Evolutionary conservation across 2,329 filamentous ascomycete genomes (phyloP).

Genomic region (Scedosporium apiospermum): DNA sequence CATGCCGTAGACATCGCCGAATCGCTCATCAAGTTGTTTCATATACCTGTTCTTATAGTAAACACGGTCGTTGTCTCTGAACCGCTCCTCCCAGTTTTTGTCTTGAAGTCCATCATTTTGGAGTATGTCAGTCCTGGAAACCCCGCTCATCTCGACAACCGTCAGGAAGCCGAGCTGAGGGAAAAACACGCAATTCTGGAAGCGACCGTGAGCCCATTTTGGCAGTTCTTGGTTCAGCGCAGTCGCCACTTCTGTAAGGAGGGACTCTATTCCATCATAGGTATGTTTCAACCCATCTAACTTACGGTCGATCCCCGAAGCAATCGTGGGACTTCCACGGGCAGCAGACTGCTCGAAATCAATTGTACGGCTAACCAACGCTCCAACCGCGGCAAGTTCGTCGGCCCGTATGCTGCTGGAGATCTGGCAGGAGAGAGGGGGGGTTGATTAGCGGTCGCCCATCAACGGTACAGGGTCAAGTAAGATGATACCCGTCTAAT

Average conservation of each 20-base stretch:
- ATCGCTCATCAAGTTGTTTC: conserved; percentile 67
- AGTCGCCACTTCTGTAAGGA: conserved; percentile 59
- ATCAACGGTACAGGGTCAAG: too few species aligned
- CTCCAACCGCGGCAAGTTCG: conserved; percentile 56
- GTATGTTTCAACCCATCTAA: conserved; percentile 70
- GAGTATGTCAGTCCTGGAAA: conserved; percentile 50
- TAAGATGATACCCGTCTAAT: too few species aligned
- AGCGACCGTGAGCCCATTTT: conserved; percentile 39
- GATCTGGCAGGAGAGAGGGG: conserved; percentile 5
- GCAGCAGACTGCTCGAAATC: conserved; percentile 72
- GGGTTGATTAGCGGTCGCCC: neutral
- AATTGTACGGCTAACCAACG: conserved; percentile 61
- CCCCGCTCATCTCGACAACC: conserved; percentile 46
- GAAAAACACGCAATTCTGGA: conserved; percentile 76
- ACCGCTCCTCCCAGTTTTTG: conserved; percentile 68
- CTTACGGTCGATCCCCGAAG: conserved; percentile 58
- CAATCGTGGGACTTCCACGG: conserved; percentile 63
- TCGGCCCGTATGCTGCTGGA: neutral
- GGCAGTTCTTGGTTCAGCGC: conserved; percentile 57
- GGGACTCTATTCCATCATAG: conserved; percentile 67
- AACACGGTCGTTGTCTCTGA: conserved; percentile 57
- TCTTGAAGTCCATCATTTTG: conserved; percentile 36
- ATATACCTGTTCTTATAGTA: conserved; percentile 86
- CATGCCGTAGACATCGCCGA: conserved; percentile 75
- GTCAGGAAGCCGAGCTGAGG: conserved; percentile 88